Evolutionary conservation across 768 basidiomycete species (phyloP).

Genomic region (Leccinum obscurum): DNA sequence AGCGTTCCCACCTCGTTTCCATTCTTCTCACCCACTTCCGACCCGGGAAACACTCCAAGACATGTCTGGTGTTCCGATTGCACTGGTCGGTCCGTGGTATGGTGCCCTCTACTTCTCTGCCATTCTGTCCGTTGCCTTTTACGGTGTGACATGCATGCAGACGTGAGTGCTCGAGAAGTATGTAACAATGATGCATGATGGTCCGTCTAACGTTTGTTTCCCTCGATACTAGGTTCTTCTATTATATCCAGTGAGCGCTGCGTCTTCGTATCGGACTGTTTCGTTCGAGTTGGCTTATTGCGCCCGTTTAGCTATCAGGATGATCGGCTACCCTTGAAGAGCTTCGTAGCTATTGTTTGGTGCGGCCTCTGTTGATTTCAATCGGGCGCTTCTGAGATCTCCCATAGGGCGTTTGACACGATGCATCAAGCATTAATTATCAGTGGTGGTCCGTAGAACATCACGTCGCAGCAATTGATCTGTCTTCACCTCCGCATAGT

Average conservation of each 20-base stretch:
- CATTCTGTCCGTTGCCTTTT: constrained; percentile 3
- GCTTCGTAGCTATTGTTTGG: constrained; percentile 1
- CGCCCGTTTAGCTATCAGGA: constrained; percentile 2
- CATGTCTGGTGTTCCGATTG: background rate
- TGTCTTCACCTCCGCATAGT: background rate
- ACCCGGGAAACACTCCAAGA: background rate
- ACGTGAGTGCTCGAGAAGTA: constrained; percentile 1
- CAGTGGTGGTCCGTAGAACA: constrained; percentile 4
- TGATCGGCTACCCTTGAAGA: background rate
- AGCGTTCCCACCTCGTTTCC: background rate
- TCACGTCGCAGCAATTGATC: background rate
- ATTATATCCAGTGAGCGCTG: constrained; percentile 8
- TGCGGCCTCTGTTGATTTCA: background rate
- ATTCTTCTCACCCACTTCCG: background rate
- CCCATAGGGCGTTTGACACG: constrained; percentile 1
- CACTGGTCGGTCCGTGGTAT: background rate
- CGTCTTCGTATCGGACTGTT: background rate
- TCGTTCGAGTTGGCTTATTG: background rate
- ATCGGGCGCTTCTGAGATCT: background rate
- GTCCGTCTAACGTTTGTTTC: background rate
- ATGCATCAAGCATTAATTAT: constrained; percentile 3
- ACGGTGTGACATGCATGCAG: constrained; percentile 7
- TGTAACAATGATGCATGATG: background rate
- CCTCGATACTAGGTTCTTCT: constrained; percentile 2
- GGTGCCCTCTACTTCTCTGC: constrained; percentile 6